Evolutionary conservation across 2,329 filamentous ascomycete species (phyloP), one percentile per base, ranked within the genome.

Genomic region (Diaporthe longicolla): DNA sequence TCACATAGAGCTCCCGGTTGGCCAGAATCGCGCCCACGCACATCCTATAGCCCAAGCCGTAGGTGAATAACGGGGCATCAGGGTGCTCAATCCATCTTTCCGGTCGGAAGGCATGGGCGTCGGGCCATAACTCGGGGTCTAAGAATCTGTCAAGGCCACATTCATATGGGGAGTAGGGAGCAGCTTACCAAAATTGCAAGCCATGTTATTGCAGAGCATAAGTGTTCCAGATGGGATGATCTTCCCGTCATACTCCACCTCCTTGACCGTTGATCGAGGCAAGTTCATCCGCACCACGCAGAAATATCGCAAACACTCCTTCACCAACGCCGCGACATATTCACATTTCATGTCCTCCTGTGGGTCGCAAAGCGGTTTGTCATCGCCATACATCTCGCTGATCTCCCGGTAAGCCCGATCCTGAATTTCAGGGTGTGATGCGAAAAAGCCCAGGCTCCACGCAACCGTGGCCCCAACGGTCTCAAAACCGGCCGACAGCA

Each of bases 401-500:
- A 93, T 93, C 58, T 89, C 90, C 3, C 82, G 77, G 9, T 87
- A 81, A 0, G 91, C 91, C 78, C 89, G 91, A 8, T 89, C 84
- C 77, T 93, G 91, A 8, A 93, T 87, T 73, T 93, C 90, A 0
- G 87, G 88, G 29, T 89, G 85, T 59, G 89, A 86, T 0, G 90
- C 87, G 4, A 93, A 82, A 37, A 92, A 83, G 0, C 87, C 89
- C 68, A 93, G 85, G 77, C 89, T 91, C 91, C 91, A 93, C 6
- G 90, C 89, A 1, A 93, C 87, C 7, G 91, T 84, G 0, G 91
- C 93, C 1, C 90, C 92, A 48, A 93, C 87, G 0, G 92, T 93
- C 76, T 93, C 91, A 4, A 93, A 83, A 0, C 91, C 91, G 0
- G 91, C 91, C 0, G 89, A 91, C 6, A 93, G 83, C 91, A 93